Evolutionary conservation across 495 filamentous ascomycete species (phyloP), one percentile per base, ranked within the genome.

Genomic region (Entonaema liquescens): DNA sequence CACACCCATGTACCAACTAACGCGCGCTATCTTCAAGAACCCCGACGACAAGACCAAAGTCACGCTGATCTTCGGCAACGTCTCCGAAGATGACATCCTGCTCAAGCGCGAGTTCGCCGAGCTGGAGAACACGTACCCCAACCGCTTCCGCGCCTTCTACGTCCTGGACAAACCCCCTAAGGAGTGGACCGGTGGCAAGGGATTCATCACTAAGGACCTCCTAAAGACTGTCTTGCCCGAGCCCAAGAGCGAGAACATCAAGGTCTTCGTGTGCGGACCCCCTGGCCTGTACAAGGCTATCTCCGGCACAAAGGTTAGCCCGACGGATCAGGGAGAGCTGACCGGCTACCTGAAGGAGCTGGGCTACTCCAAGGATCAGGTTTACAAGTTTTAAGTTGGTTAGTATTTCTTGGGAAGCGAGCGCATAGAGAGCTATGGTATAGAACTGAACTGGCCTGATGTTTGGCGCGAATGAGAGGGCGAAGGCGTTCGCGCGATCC

Each of bases 31-130:
- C 83, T 95, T 97, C 89, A 92, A 89, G 81, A 97, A 97, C 86
- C 95, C 95, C 47, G 89, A 94, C 28, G 95, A 97, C 84, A 91
- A 92, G 87, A 97, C 95, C 74, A 97, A 97, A 85, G 93, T 98
- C 31, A 97, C 94, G 19, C 87, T 98, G 13, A 88, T 98, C 15
- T 97, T 94, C 78, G 94, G 92, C 71, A 97, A 97, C 79, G 81
- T 97, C 53, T 83, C 76, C 23, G 92, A 97, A 82, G 88, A 93
- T 40, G 94, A 98, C 74, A 94, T 97, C 62, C 85, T 98, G 28
- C 81, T 97, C 75, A 94, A 93, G 88, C 83, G 87, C 67, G 93
- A 97, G 84, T 85, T 93, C 23, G 84, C 90, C 52, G 80, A 91
- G 25, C 83, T 98, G 56, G 94, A 97, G 85, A 96, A 96, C 84